phyloP scores from a whole-genome alignment of 176 grass and related monocot genomes.

The Eleusine coracana region DNA sequence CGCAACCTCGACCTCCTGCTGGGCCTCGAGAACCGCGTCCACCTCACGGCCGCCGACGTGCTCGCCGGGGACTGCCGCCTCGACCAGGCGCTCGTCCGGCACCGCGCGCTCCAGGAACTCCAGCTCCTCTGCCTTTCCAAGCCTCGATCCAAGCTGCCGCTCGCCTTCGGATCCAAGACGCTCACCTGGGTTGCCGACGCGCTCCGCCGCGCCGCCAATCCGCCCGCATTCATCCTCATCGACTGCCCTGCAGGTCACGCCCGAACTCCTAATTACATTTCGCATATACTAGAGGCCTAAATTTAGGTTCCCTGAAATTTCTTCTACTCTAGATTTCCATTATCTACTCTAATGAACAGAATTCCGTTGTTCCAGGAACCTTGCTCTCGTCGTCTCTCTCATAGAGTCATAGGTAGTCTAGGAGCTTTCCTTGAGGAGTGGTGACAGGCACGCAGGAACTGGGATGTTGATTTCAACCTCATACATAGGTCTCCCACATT shows the following conservation, averaged over 20 bases:
- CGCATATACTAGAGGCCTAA: background rate
- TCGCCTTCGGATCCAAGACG: slow-evolving; percentile 92
- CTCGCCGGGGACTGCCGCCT: slow-evolving; percentile 94
- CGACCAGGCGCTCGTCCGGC: slow-evolving; percentile 88
- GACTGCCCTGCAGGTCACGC: slow-evolving; percentile 69
- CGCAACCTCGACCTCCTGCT: slow-evolving; percentile 95
- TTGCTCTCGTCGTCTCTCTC: background rate
- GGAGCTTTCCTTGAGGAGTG: background rate
- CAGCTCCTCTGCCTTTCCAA: slow-evolving; percentile 96
- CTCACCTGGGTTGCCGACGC: slow-evolving; percentile 92
- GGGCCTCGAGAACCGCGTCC: slow-evolving; percentile 87
- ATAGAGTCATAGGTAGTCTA: background rate
- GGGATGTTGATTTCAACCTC: background rate
- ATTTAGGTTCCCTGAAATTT: background rate
- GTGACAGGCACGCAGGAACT: background rate
- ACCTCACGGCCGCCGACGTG: slow-evolving; percentile 91
- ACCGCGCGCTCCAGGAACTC: slow-evolving; percentile 78
- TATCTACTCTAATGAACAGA: background rate
- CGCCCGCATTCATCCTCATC: slow-evolving; percentile 70
- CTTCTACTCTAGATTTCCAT: background rate
- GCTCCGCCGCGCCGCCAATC: slow-evolving; percentile 44
- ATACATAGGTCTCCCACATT: background rate
- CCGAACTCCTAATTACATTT: background rate
- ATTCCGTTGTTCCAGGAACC: background rate
- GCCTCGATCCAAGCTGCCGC: slow-evolving; percentile 86